Conservation (phyloP, 257 asterid species). For the Fraxinus pennsylvanica region DNA sequence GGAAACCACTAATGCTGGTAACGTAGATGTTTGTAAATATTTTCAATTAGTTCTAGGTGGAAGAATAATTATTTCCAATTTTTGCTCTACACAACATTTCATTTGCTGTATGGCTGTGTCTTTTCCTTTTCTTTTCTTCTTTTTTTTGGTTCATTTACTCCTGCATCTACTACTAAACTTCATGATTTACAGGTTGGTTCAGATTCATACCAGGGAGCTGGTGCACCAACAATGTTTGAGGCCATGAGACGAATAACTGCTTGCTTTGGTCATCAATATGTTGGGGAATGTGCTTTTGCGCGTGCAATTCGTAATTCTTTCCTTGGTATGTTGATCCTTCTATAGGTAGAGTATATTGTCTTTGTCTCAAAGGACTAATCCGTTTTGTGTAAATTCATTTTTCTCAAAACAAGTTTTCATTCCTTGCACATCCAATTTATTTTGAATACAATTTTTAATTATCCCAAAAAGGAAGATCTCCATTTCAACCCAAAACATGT, state of each 20-base stretch:
- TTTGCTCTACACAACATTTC: conserved; percentile 14
- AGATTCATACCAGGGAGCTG: conserved; percentile 97
- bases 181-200: conserved; percentile 79
- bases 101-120: conserved; percentile 6
- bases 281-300: conserved; percentile 69
- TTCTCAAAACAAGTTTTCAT: background rate
- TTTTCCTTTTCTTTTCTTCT: background rate
- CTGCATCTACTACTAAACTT: conserved; percentile 16
- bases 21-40: background rate
- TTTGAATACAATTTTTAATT: background rate
- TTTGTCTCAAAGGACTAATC: conserved; percentile 10
- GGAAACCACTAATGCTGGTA: conserved; percentile 7
- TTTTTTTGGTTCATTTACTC: background rate
- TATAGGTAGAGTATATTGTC: conserved; percentile 19
- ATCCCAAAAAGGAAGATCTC: background rate
- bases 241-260: conserved; percentile 82
- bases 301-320: conserved; percentile 81
- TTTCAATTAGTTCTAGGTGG: background rate
- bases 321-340: conserved; percentile 59
- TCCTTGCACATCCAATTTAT: background rate
- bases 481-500: background rate
- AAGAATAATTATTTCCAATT: conserved; percentile 1
- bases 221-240: conserved; percentile 98
- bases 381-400: background rate
- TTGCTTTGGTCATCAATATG: conserved; percentile 57